Conservation (phyloP, 208 protist species). For the Acanthamoeba rhysodes region DNA sequence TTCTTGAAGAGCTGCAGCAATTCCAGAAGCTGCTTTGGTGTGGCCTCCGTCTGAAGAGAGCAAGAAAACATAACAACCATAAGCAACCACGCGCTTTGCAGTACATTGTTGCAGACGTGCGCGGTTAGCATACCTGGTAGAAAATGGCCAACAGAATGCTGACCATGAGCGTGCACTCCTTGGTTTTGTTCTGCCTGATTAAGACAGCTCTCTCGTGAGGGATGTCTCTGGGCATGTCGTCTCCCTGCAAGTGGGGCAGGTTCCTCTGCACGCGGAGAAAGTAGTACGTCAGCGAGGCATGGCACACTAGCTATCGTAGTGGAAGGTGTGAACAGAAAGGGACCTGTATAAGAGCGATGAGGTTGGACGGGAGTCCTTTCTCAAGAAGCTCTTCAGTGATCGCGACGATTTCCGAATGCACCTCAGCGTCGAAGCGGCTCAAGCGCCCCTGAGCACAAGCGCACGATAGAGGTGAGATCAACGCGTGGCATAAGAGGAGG, state of each 20-base stretch:
- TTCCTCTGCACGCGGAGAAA: not conserved
- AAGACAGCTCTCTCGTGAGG: not conserved
- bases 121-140: not conserved
- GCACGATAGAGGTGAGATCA: not conserved
- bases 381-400: not conserved
- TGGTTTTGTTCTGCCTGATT: not conserved
- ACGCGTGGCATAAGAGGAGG: not conserved
- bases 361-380: not conserved
- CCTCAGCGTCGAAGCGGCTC: not conserved
- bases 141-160: slow-evolving; percentile 39
- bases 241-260: not conserved
- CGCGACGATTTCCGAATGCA: slow-evolving; percentile 5
- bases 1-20: slow-evolving; percentile 35
- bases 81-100: not conserved
- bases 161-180: not conserved
- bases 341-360: slow-evolving; percentile 21
- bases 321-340: not conserved
- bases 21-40: slow-evolving; percentile 25
- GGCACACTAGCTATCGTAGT: not conserved
- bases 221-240: not conserved
- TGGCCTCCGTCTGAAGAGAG: not conserved
- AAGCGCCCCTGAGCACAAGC: not conserved
- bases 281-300: not conserved
- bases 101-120: not conserved
- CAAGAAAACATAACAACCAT: not conserved